Percentiles rank a stretch among this genome's conserved stretches.
Evolutionary conservation across 129 eudicot genomes (phyloP).

Genomic region (Flaveria robusta): DNA sequence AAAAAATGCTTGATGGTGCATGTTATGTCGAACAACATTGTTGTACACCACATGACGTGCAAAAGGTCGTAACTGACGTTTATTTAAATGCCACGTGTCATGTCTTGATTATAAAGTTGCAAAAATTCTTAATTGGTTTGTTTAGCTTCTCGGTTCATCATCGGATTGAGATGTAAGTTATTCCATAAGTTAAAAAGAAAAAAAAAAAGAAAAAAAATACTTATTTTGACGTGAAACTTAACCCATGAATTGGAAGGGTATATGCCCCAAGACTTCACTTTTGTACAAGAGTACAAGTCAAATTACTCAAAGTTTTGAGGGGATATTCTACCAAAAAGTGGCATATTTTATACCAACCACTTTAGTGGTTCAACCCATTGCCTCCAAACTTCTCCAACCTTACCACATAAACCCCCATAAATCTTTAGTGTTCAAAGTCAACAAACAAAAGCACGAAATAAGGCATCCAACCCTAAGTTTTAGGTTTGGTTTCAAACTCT

Average conservation of each 20-base stretch:
- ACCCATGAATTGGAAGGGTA: slow-evolving; percentile 23
- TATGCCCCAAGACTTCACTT: slow-evolving; percentile 29
- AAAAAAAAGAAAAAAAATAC: background rate
- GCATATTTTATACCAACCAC: slow-evolving; percentile 42
- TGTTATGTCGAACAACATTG: background rate
- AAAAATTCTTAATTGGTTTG: background rate
- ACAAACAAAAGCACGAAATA: slow-evolving; percentile 18
- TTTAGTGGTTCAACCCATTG: slow-evolving; percentile 45
- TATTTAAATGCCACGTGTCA: background rate
- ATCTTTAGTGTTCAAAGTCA: slow-evolving; percentile 42
- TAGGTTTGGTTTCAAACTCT: slow-evolving; percentile 13
- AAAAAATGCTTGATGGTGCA: background rate
- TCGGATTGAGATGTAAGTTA: background rate
- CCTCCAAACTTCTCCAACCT: slow-evolving; percentile 38
- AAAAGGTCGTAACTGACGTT: background rate
- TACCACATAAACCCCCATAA: slow-evolving; percentile 34
- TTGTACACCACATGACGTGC: background rate
- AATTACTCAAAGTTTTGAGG: slow-evolving; percentile 36
- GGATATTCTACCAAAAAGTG: slow-evolving; percentile 47
- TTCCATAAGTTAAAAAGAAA: background rate
- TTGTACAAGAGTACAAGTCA: slow-evolving; percentile 35
- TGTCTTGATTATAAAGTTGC: background rate
- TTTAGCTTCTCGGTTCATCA: background rate
- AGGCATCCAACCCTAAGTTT: slow-evolving; percentile 35
- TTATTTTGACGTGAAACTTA: slow-evolving; percentile 19